These are phyloP conservation scores for Lasiodiplodia sp. DNA, from an alignment of 2,329 filamentous ascomycete species.

Conservation along the genomic window DNA sequence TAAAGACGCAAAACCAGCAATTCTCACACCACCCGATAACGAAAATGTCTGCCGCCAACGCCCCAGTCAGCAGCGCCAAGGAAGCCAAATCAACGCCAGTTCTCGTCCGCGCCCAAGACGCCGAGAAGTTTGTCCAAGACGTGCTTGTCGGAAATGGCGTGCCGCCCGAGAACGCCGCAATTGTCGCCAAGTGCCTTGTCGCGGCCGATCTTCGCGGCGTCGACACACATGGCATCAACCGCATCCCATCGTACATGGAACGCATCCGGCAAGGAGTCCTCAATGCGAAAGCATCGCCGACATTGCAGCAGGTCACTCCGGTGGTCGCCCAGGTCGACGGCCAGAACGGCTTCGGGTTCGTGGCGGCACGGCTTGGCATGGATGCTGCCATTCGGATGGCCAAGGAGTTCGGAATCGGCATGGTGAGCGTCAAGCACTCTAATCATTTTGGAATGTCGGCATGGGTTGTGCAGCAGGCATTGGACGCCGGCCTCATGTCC, in stretches of 20 bases:
- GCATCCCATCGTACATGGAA: slow-evolving; percentile 78
- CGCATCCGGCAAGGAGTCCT: slow-evolving; percentile 75
- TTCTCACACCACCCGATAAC: slow-evolving; percentile 5
- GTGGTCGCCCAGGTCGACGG: slow-evolving; percentile 74
- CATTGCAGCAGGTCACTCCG: slow-evolving; percentile 69
- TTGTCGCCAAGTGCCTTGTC: slow-evolving; percentile 73
- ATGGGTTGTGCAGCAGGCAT: slow-evolving; percentile 79
- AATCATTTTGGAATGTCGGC: slow-evolving; percentile 88
- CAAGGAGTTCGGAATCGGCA: slow-evolving; percentile 71
- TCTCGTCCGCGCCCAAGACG: slow-evolving; percentile 37
- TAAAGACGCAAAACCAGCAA: background rate
- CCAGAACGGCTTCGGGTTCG: slow-evolving; percentile 77
- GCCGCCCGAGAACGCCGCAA: slow-evolving; percentile 63
- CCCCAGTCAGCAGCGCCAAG: background rate
- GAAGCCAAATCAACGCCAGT: slow-evolving; percentile 32
- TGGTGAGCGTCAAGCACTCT: slow-evolving; percentile 77
- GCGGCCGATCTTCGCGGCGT: slow-evolving; percentile 79
- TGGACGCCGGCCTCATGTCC: slow-evolving; percentile 72
- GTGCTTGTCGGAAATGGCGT: slow-evolving; percentile 70
- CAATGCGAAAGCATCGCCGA: slow-evolving; percentile 66
- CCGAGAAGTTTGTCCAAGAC: slow-evolving; percentile 56
- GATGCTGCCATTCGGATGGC: slow-evolving; percentile 71
- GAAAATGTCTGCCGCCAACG: slow-evolving; percentile 8
- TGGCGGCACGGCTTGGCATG: slow-evolving; percentile 74
- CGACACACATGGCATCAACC: slow-evolving; percentile 80